These are phyloP conservation scores for Vitellaria paradoxa DNA, from an alignment of 179 eudicot species.

Conservation along the genomic window DNA sequence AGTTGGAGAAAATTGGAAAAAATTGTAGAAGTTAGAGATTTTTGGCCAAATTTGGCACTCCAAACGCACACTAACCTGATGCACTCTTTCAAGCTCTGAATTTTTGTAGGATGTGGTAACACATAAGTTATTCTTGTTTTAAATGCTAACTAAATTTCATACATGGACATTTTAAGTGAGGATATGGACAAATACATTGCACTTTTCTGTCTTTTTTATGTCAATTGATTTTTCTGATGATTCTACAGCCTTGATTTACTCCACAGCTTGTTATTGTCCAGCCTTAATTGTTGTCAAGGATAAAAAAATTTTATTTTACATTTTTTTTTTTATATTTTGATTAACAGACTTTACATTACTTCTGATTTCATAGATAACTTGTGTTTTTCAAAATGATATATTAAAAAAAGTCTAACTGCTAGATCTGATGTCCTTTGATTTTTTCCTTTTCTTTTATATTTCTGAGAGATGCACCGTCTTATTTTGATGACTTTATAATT, in stretches of 20 bases:
- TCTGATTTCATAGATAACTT: neutral
- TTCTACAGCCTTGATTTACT: neutral
- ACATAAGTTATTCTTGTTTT: neutral
- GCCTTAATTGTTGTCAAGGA: neutral
- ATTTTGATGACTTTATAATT: neutral
- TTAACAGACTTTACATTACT: neutral
- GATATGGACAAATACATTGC: neutral
- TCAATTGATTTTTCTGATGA: neutral
- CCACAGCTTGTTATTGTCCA: neutral
- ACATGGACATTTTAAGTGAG: neutral
- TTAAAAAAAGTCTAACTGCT: neutral
- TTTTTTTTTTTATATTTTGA: neutral
- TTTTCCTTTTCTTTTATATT: neutral
- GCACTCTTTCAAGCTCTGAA: no score
- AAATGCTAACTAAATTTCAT: neutral
- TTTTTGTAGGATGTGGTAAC: no score
- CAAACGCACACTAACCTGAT: no score
- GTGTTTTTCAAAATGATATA: neutral
- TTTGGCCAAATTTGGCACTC: no score
- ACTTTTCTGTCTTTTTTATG: neutral
- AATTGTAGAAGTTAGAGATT: no score
- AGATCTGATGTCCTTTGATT: neutral
- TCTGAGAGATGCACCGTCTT: neutral
- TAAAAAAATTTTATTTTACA: neutral
- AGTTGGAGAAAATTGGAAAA: no score